These are phyloP conservation scores for Pestalotiopsis sp. DNA, from an alignment of 2,329 filamentous ascomycete species.

Conservation along the genomic window DNA sequence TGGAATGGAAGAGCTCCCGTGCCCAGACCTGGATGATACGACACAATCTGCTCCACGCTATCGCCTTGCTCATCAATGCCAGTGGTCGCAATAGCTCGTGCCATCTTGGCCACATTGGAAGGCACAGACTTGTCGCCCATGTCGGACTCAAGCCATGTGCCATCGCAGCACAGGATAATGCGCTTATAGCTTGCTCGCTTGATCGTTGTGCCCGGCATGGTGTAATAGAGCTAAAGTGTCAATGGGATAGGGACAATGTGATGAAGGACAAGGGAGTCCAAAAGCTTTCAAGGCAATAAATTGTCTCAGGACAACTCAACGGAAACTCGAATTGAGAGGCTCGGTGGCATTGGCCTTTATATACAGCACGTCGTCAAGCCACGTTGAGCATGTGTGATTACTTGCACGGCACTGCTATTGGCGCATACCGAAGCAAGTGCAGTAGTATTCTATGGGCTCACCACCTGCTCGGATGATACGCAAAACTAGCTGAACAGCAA, in stretches of 20 bases:
- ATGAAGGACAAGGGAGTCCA: not conserved
- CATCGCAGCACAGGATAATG: conserved; percentile 6
- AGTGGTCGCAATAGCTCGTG: conserved; percentile 54
- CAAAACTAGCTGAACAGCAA: not conserved
- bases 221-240: not conserved
- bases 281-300: not conserved
- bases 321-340: not conserved
- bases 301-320: not conserved
- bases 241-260: not conserved
- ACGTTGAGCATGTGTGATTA: not conserved
- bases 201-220: not conserved
- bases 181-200: conserved; percentile 3
- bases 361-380: not conserved
- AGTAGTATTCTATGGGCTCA: not conserved
- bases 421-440: not conserved
- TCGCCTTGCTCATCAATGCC: conserved; percentile 41
- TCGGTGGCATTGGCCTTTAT: not conserved
- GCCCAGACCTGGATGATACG: conserved; percentile 63
- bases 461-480: not conserved
- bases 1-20: conserved; percentile 37
- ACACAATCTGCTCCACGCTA: conserved; percentile 56
- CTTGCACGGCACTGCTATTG: not conserved
- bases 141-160: not conserved
- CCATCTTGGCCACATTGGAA: conserved; percentile 63
- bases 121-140: conserved; percentile 30